A percentile compares a stretch with the other conserved stretches of the same genome.
These are phyloP conservation scores for Clohesyomyces aquaticus DNA, from an alignment of 495 filamentous ascomycete species.

Conservation along the genomic window DNA sequence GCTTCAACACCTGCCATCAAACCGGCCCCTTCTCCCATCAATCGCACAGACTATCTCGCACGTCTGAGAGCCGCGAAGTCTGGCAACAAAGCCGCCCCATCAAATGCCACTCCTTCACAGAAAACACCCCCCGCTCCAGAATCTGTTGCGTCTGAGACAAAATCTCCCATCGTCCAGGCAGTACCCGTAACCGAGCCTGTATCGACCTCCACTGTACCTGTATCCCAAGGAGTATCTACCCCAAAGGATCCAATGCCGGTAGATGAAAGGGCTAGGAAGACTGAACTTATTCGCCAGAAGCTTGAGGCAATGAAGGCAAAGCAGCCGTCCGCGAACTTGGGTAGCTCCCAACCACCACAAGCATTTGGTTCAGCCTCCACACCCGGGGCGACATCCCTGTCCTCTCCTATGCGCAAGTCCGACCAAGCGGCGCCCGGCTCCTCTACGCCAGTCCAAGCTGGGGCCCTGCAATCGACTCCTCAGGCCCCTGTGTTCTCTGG, in stretches of 20 bases:
- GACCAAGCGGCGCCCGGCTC: background rate
- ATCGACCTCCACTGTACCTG: no score
- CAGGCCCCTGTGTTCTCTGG: constrained; percentile 32
- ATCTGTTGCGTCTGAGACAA: background rate
- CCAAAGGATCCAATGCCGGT: background rate
- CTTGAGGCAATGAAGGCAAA: constrained; percentile 34
- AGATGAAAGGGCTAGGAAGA: constrained; percentile 30
- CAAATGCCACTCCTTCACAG: constrained; percentile 12
- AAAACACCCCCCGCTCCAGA: constrained; percentile 4
- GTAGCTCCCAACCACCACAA: background rate
- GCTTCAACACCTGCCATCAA: constrained; percentile 1
- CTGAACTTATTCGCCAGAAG: constrained; percentile 36
- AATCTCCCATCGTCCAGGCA: background rate
- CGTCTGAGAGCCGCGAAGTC: constrained; percentile 67
- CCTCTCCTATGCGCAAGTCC: background rate
- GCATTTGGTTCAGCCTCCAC: background rate
- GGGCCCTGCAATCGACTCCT: background rate
- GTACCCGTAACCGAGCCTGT: background rate
- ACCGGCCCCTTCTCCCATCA: constrained; percentile 49
- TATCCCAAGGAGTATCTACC: background rate
- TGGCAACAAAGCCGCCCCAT: constrained; percentile 32
- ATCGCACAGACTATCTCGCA: constrained; percentile 77
- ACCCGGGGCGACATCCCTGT: background rate
- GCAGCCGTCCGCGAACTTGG: constrained; percentile 4
- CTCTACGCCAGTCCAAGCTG: background rate